Evolutionary conservation across 2,329 filamentous ascomycete species (phyloP).

Genomic region (Penicillium janthinellum): DNA sequence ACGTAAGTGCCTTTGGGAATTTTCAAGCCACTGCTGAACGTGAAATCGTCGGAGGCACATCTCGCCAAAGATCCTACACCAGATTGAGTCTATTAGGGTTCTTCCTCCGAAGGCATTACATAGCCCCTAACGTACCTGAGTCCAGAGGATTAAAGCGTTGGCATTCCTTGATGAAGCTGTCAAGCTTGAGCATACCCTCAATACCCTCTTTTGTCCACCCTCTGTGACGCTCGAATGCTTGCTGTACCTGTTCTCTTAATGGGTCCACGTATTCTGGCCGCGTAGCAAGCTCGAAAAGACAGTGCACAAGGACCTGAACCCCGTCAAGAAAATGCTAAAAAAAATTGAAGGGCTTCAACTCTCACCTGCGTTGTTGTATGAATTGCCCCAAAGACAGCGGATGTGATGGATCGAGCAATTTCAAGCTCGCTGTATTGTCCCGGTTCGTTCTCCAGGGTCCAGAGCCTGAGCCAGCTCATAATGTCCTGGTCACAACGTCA

Average conservation of each 20-base stretch:
- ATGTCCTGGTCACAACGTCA: neutral
- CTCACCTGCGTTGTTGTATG: neutral
- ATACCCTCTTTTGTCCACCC: neutral
- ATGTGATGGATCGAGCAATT: neutral
- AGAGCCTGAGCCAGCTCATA: neutral
- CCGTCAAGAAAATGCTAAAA: neutral
- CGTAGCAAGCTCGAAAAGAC: neutral
- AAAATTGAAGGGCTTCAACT: neutral
- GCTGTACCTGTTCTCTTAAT: neutral
- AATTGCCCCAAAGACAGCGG: neutral
- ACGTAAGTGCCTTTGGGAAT: neutral
- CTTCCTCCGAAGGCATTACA: neutral
- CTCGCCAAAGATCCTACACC: neutral
- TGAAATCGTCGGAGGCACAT: neutral
- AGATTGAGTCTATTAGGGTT: neutral
- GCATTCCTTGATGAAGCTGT: neutral
- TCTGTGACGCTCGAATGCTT: neutral
- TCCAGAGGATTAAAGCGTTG: neutral
- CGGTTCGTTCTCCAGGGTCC: neutral
- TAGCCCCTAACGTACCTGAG: neutral
- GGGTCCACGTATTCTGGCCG: neutral
- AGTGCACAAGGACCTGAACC: neutral
- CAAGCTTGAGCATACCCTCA: neutral
- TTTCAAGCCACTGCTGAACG: neutral
- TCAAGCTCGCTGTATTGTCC: neutral